These are phyloP conservation scores for Zygoascus ofunaensis DNA, from an alignment of 805 yeast genomes.

Conservation along the genomic window DNA sequence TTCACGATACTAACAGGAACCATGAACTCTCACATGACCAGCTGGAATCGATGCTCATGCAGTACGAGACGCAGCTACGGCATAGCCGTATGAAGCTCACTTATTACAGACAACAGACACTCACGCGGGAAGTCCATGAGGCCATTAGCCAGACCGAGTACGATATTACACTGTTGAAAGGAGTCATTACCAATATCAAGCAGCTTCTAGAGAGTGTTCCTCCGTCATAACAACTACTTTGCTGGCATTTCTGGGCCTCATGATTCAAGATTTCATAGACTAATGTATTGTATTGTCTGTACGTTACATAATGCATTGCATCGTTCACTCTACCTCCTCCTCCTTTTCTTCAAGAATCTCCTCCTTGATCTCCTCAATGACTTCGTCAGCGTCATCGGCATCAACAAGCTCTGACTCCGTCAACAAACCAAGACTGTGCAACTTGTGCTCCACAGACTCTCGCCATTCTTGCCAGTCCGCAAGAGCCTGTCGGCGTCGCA, in stretches of 20 bases:
- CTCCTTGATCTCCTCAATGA: constrained; percentile 67
- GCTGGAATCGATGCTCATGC: too few species aligned
- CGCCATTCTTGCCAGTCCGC: constrained; percentile 85
- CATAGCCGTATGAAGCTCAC: too few species aligned
- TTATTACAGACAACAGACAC: too few species aligned
- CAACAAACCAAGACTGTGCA: constrained; percentile 38
- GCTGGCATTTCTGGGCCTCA: too few species aligned
- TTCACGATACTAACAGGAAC: too few species aligned
- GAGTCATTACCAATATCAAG: neutral
- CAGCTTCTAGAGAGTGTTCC: neutral
- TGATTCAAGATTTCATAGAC: too few species aligned
- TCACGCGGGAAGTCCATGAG: too few species aligned
- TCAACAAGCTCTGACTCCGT: constrained; percentile 34
- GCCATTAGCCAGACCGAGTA: too few species aligned
- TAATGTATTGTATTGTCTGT: neutral
- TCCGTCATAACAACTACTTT: too few species aligned
- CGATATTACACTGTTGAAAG: neutral
- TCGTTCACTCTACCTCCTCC: constrained; percentile 28
- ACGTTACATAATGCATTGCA: neutral
- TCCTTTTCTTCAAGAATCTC: constrained; percentile 43
- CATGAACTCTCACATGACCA: too few species aligned
- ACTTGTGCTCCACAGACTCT: constrained; percentile 38
- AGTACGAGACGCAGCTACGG: too few species aligned
- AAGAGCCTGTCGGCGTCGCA: constrained; percentile 69
- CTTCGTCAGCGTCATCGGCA: constrained; percentile 44